Percentiles rank a stretch among this genome's conserved stretches.
phyloP scores from a whole-genome alignment of 352 stramenopile species.

The Phytophthora sp. region DNA sequence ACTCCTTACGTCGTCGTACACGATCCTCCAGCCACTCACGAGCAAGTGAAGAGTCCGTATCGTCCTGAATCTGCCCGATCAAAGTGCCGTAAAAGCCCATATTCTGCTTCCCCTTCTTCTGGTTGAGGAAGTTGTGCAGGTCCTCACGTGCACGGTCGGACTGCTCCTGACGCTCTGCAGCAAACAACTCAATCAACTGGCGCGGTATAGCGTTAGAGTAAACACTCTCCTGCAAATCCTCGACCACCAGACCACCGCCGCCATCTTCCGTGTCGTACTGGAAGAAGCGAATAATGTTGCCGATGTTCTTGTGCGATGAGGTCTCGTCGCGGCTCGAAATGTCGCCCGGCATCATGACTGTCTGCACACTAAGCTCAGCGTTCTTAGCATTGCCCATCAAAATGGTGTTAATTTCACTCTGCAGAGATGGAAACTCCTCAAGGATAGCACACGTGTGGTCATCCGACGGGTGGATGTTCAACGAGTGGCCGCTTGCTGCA shows the following conservation, averaged over 20 bases:
- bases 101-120: conserved; percentile 88
- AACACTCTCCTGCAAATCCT: conserved; percentile 82
- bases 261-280: conserved; percentile 89
- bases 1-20: conserved; percentile 81
- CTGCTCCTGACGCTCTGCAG: conserved; percentile 79
- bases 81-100: conserved; percentile 85
- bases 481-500: conserved; percentile 74
- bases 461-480: conserved; percentile 81
- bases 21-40: conserved; percentile 84
- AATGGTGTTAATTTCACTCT: conserved; percentile 74
- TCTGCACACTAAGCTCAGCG: conserved; percentile 85
- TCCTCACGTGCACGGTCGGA: conserved; percentile 80
- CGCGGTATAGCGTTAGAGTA: conserved; percentile 84
- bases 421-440: conserved; percentile 67
- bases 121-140: conserved; percentile 79
- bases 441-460: conserved; percentile 80
- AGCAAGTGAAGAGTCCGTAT: conserved; percentile 75
- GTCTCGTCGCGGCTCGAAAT: conserved; percentile 72
- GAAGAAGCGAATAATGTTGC: conserved; percentile 90
- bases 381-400: conserved; percentile 78
- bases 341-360: conserved; percentile 88
- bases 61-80: conserved; percentile 89
- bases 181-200: conserved; percentile 83
- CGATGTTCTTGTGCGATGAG: conserved; percentile 86
- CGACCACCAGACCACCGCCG: conserved; percentile 78